phyloP scores from a whole-genome alignment of 225 moss, liverwort and hornwort genomes.

The Bryoerythrophyllum caledonicum region DNA sequence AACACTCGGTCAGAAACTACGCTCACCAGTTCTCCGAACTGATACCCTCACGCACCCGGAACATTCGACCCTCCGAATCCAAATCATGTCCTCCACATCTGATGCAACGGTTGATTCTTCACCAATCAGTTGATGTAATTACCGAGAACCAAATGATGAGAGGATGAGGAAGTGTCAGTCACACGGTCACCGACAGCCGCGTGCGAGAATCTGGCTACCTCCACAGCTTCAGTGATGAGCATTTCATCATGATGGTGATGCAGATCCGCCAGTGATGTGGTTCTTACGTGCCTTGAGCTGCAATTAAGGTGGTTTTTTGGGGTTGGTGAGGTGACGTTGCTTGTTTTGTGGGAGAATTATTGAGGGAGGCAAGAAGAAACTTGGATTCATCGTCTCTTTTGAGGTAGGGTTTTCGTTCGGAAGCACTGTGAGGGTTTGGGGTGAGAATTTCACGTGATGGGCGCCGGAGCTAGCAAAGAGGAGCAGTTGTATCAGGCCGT shows the following conservation, averaged over 20 bases:
- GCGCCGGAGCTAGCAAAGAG: slow-evolving; percentile 76
- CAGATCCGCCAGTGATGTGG: background rate
- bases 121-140: background rate
- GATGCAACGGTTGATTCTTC: background rate
- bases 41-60: background rate
- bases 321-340: background rate
- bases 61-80: background rate
- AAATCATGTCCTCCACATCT: too few relatives aligned
- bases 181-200: slow-evolving; percentile 50
- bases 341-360: background rate
- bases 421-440: slow-evolving; percentile 16
- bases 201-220: slow-evolving; percentile 34
- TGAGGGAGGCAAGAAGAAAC: slow-evolving; percentile 4
- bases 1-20: slow-evolving; percentile 11
- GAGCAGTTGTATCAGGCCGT: slow-evolving; percentile 94
- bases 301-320: slow-evolving; percentile 10
- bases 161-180: slow-evolving; percentile 13
- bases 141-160: slow-evolving; percentile 11
- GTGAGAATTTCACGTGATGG: slow-evolving; percentile 46
- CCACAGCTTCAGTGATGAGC: background rate
- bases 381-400: background rate
- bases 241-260: slow-evolving; percentile 5
- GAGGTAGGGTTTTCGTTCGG: slow-evolving; percentile 12
- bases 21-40: background rate
- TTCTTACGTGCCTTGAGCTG: slow-evolving; percentile 2